Evolutionary conservation across 768 basidiomycete species (phyloP).

Genomic region (Lactarius hengduanensis): DNA sequence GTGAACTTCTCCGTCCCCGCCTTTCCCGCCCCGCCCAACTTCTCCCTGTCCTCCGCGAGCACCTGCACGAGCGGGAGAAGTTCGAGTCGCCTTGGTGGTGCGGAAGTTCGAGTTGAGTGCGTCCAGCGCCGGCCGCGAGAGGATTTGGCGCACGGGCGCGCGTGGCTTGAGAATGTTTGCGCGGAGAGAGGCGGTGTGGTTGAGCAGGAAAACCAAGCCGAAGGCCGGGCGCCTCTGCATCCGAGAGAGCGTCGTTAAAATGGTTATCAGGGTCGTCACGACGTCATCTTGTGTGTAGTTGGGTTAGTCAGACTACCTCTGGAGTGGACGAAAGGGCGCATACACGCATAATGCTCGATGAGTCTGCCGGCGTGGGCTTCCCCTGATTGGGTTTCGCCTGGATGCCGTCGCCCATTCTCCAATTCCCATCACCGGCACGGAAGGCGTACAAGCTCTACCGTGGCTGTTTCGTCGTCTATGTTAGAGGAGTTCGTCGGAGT

Average conservation of each 20-base stretch:
- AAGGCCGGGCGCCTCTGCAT: constrained; percentile 59
- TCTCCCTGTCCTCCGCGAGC: constrained; percentile 49
- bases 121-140: constrained; percentile 63
- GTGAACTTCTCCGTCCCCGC: constrained; percentile 75
- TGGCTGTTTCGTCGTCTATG: no score
- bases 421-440: constrained; percentile 65
- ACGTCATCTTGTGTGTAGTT: constrained; percentile 61
- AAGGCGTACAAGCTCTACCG: no score
- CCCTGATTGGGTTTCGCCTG: constrained; percentile 45
- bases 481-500: no score
- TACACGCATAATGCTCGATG: constrained; percentile 74
- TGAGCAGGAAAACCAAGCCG: constrained; percentile 74
- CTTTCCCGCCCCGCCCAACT: constrained; percentile 39
- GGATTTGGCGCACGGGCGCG: constrained; percentile 45
- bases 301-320: not conserved
- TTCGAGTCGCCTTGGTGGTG: constrained; percentile 83
- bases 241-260: constrained; percentile 61
- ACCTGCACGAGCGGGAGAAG: constrained; percentile 75
- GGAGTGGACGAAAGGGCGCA: constrained; percentile 32
- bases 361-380: constrained; percentile 52
- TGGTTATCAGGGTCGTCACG: constrained; percentile 58
- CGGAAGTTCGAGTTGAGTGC: constrained; percentile 69
- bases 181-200: constrained; percentile 73
- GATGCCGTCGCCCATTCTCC: constrained; percentile 87
- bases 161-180: constrained; percentile 55